A percentile compares a stretch with the other conserved stretches of the same genome.
Conservation (phyloP, 768 basidiomycete species). For the Botryobasidium botryosum region DNA sequence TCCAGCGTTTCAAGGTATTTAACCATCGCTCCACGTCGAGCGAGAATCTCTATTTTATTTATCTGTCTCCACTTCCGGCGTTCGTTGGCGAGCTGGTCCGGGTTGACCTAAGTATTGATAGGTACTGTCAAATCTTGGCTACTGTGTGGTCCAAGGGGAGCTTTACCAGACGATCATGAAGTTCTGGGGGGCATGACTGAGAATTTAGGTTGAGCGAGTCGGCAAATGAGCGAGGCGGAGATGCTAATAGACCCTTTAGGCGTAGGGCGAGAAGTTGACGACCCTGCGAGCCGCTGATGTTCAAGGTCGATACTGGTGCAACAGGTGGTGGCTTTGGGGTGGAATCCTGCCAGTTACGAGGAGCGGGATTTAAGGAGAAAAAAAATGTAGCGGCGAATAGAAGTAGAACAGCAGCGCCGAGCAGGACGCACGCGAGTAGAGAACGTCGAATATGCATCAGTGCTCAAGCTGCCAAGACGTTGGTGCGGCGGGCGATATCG, state of each 20-base stretch:
- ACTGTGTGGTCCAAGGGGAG: too few relatives aligned
- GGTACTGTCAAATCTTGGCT: too few relatives aligned
- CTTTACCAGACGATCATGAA: slow-evolving; percentile 18
- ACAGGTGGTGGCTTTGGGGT: too few relatives aligned
- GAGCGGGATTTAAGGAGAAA: neutral
- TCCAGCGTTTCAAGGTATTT: slow-evolving; percentile 15
- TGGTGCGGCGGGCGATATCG: too few relatives aligned
- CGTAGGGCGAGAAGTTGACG: slow-evolving; percentile 2
- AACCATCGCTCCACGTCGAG: slow-evolving; percentile 18
- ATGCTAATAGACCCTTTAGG: slow-evolving; percentile 17
- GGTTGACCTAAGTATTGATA: too few relatives aligned
- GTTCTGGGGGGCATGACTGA: slow-evolving; percentile 17
- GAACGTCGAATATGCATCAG: slow-evolving; percentile 12
- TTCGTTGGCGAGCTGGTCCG: slow-evolving; percentile 22
- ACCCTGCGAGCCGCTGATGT: neutral
- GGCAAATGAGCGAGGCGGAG: slow-evolving; percentile 16
- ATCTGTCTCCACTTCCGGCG: slow-evolving; percentile 19
- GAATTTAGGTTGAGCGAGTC: slow-evolving; percentile 14
- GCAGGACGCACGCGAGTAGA: slow-evolving; percentile 6
- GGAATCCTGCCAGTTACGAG: slow-evolving; percentile 3
- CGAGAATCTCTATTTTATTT: slow-evolving; percentile 13
- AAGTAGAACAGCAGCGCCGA: slow-evolving; percentile 1
- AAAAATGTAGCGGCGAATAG: neutral
- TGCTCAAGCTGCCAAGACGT: too few relatives aligned
- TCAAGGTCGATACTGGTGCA: slow-evolving; percentile 1